These are phyloP conservation scores for Datisca glomerata DNA, from an alignment of 306 rosid species.

Conservation along the genomic window DNA sequence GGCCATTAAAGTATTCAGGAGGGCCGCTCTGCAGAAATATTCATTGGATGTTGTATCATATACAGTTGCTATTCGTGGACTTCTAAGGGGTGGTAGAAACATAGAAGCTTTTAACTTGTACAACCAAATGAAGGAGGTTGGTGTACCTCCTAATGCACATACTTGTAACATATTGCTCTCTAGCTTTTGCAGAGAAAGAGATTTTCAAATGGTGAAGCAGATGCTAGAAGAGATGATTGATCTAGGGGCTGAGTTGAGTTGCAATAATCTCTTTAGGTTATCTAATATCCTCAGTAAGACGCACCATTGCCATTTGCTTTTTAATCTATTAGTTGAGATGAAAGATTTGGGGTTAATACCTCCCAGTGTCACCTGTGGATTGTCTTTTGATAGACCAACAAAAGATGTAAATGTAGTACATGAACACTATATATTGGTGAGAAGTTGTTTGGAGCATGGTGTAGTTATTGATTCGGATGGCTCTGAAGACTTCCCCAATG, in stretches of 20 bases:
- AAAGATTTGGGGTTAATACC: constrained; percentile 38
- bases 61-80: constrained; percentile 36
- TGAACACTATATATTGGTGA: constrained; percentile 7
- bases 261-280: constrained; percentile 26
- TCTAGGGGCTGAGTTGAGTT: constrained; percentile 27
- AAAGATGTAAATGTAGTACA: constrained; percentile 15
- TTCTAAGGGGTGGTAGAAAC: constrained; percentile 35
- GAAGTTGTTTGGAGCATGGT: constrained; percentile 8
- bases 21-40: constrained; percentile 17
- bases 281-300: constrained; percentile 18
- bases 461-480: constrained; percentile 25
- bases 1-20: constrained; percentile 31
- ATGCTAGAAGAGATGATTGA: constrained; percentile 52
- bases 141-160: constrained; percentile 30
- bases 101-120: constrained; percentile 38
- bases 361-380: constrained; percentile 8
- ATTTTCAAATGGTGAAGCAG: constrained; percentile 20
- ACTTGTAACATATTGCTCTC: constrained; percentile 37
- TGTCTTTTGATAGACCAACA: constrained; percentile 5
- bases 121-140: constrained; percentile 37
- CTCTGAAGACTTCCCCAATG: constrained; percentile 37
- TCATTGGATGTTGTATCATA: constrained; percentile 39
- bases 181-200: constrained; percentile 24
- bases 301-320: constrained; percentile 6
- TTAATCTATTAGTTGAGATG: constrained; percentile 34